Conservation (phyloP, 1,284 basidiomycete genomes). For the Rugosomyces carneus region DNA sequence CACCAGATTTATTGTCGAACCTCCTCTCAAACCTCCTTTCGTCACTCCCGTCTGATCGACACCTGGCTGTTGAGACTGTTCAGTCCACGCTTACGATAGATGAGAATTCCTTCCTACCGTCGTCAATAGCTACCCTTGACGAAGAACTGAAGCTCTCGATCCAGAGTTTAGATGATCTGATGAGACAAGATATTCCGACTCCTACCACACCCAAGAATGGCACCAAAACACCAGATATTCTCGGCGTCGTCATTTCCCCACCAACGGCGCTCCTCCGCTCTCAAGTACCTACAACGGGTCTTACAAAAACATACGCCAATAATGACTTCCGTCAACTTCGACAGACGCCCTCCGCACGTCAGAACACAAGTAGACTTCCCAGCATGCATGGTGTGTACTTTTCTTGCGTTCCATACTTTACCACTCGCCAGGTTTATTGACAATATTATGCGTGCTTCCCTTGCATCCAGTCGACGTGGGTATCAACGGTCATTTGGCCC, state of each 20-base stretch:
- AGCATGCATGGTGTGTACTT: slow-evolving; percentile 70
- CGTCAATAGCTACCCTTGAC: slow-evolving; percentile 25
- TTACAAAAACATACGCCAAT: slow-evolving; percentile 72
- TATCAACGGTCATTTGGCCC: slow-evolving; percentile 29
- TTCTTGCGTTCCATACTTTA: background rate
- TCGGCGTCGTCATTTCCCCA: slow-evolving; percentile 58
- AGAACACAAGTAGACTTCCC: slow-evolving; percentile 76
- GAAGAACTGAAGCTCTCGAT: slow-evolving; percentile 27
- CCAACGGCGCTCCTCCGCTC: slow-evolving; percentile 65
- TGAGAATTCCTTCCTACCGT: slow-evolving; percentile 30
- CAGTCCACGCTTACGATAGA: slow-evolving; percentile 29
- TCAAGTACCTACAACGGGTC: slow-evolving; percentile 66
- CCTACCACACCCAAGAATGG: slow-evolving; percentile 44
- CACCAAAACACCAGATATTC: slow-evolving; percentile 43
- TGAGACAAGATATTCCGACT: slow-evolving; percentile 24
- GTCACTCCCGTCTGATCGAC: slow-evolving; percentile 22
- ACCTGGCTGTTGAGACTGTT: slow-evolving; percentile 19
- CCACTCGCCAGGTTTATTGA: slow-evolving; percentile 5
- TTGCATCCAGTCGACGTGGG: slow-evolving; percentile 37
- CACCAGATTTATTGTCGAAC: slow-evolving; percentile 27
- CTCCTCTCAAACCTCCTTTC: slow-evolving; percentile 28
- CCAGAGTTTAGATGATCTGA: slow-evolving; percentile 29
- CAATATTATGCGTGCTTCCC: background rate
- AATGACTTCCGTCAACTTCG: slow-evolving; percentile 75
- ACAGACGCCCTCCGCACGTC: slow-evolving; percentile 55